Evolutionary conservation across 495 filamentous ascomycete species (phyloP).

Genomic region (Sporormia fimetaria): DNA sequence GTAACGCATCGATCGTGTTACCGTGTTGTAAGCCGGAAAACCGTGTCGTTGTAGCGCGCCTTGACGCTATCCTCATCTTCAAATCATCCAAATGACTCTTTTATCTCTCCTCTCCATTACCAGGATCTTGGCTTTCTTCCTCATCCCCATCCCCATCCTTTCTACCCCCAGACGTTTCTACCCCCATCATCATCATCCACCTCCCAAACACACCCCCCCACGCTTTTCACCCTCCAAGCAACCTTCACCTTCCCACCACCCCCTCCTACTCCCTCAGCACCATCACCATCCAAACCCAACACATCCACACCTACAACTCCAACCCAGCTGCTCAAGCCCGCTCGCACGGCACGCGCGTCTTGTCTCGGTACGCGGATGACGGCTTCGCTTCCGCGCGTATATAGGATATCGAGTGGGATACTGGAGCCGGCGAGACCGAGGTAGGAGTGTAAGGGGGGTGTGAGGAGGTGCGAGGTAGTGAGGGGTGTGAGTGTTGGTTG

Average conservation of each 20-base stretch:
- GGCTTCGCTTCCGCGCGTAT: conserved; percentile 42
- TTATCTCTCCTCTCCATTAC: no score
- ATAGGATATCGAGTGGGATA: conserved; percentile 71
- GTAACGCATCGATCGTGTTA: no score
- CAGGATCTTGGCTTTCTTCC: no score
- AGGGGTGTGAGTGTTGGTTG: conserved; percentile 37
- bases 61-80: no score
- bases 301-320: conserved; percentile 26
- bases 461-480: conserved; percentile 62
- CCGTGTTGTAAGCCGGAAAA: no score
- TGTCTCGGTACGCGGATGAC: conserved; percentile 68
- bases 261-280: conserved; percentile 34
- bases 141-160: background rate
- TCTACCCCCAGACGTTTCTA: background rate
- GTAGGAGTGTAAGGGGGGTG: conserved; percentile 63
- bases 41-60: no score
- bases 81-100: no score
- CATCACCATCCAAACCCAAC: conserved; percentile 3
- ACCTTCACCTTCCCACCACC: conserved; percentile 34
- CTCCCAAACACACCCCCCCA: conserved; percentile 38
- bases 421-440: conserved; percentile 66
- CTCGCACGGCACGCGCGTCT: conserved; percentile 55
- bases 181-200: conserved; percentile 30
- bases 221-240: conserved; percentile 50
- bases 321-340: conserved; percentile 54